Evolutionary conservation across 1,139 yeast genomes (phyloP).

Genomic region (Candida buenavistaensis): DNA sequence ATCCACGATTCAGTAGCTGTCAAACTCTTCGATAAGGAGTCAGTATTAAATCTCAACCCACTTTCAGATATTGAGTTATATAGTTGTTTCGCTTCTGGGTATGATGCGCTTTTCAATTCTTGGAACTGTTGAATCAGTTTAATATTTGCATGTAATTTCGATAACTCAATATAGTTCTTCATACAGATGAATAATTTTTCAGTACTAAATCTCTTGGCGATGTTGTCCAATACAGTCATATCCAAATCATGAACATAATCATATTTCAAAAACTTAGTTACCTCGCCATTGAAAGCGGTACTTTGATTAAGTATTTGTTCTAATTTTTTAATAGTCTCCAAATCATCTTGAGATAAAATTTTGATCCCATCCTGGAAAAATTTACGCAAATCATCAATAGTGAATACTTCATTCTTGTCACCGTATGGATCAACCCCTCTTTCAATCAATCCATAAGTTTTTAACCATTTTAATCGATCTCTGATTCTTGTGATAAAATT

Average conservation of each 20-base stretch:
- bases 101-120: slow-evolving; percentile 16
- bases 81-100: slow-evolving; percentile 27
- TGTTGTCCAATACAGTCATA: slow-evolving; percentile 20
- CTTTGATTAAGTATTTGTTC: slow-evolving; percentile 31
- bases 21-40: slow-evolving; percentile 23
- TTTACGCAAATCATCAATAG: slow-evolving; percentile 33
- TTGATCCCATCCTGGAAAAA: slow-evolving; percentile 44
- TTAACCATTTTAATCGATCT: slow-evolving; percentile 51
- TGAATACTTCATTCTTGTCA: slow-evolving; percentile 37
- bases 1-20: slow-evolving; percentile 46
- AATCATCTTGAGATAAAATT: slow-evolving; percentile 31
- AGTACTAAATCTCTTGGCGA: slow-evolving; percentile 26
- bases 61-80: slow-evolving; percentile 25
- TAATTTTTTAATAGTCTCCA: slow-evolving; percentile 21
- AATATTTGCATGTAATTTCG: slow-evolving; percentile 27
- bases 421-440: slow-evolving; percentile 45
- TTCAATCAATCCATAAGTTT: slow-evolving; percentile 31
- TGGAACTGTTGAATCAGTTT: slow-evolving; percentile 23
- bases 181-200: slow-evolving; percentile 28
- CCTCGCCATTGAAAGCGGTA: slow-evolving; percentile 27
- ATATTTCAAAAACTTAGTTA: slow-evolving; percentile 26
- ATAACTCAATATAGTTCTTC: slow-evolving; percentile 27
- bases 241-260: slow-evolving; percentile 27
- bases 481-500: slow-evolving; percentile 49
- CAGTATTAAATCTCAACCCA: slow-evolving; percentile 24